Evolutionary conservation across 129 eudicot genomes (phyloP).

Genomic region (Artemisia argyi): DNA sequence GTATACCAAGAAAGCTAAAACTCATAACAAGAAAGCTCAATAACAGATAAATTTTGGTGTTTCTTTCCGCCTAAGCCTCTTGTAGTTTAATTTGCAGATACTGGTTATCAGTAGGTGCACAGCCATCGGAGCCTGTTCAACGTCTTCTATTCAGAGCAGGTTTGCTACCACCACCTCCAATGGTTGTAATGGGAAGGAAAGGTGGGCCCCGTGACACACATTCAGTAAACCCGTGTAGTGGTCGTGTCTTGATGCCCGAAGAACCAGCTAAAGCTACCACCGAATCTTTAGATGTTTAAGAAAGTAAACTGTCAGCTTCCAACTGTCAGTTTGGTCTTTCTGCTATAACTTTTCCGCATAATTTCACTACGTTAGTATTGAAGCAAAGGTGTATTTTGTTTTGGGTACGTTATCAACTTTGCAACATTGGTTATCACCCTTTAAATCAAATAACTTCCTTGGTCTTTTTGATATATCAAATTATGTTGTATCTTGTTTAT

Average conservation of each 20-base stretch:
- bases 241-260: slow-evolving; percentile 50
- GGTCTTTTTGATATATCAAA: too few species aligned
- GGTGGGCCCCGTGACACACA: slow-evolving; percentile 49
- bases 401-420: not conserved
- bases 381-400: not conserved
- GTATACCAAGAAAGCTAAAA: too few species aligned
- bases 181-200: not conserved
- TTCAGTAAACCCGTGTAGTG: slow-evolving; percentile 19
- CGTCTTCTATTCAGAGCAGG: slow-evolving; percentile 4
- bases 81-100: slow-evolving; percentile 16
- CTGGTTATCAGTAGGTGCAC: slow-evolving; percentile 4
- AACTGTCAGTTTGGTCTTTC: slow-evolving; percentile 10
- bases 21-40: too few species aligned
- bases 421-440: not conserved
- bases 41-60: not conserved
- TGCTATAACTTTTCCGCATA: slow-evolving; percentile 7
- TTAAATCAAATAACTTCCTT: too few species aligned
- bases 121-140: not conserved
- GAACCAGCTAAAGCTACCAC: slow-evolving; percentile 32
- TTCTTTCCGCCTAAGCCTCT: not conserved
- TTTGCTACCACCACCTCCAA: not conserved
- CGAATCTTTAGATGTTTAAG: slow-evolving; percentile 12
- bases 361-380: not conserved
- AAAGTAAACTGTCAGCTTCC: slow-evolving; percentile 4
- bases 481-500: too few species aligned